Evolutionary conservation across 202 grass and related monocot genomes (phyloP), one percentile per base, ranked within the genome.

Genomic region (Panicum virgatum): DNA sequence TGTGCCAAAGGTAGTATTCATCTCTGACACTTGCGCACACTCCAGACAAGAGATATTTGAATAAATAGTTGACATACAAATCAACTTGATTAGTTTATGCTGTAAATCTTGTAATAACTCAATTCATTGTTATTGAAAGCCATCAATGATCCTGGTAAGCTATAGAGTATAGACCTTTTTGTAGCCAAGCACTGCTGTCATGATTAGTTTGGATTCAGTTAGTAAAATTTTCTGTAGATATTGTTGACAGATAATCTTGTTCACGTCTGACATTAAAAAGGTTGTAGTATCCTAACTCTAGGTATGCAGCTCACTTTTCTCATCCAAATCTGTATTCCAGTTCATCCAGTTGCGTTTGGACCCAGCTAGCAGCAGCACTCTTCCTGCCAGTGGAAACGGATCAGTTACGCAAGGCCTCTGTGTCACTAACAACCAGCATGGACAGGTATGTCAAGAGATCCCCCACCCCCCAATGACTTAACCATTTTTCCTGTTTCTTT

Each of bases 401-500:
- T 82, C 75, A 47, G 75, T 96, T 69, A 89, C 87, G 62, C 97
- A 96, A 81, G 94, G 42, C 59, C 86, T 99, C 40, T 82, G 69
- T 86, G 76, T 93, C 69, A 98, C 95, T 62, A 99, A 99, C 85
- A 96, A 73, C 63, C 91, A 92, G 83, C 91, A 94, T 82, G 97
- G 93, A 30, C 96, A 99, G 96, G 96, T 99, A 92, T 53, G n/a
- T 76, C 42, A 45, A 69, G n/a, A n/a, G 65, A 18, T 22, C 1
- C 19, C n/a, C 9, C n/a, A n/a, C n/a, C 66, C 45, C 14, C 51
- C 45, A 65, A 54, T 25, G 57, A n/a, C 13, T 66, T 19, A 53
- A 50, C 45, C 6, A 12, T 16, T 15, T 51, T 62, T 74, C 26
- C 23, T 68, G 2, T 6, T 73, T 72, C 13, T 45, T 78, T 78